Conservation (phyloP, 2,329 filamentous ascomycete genomes). For the Xylaria sp. region DNA sequence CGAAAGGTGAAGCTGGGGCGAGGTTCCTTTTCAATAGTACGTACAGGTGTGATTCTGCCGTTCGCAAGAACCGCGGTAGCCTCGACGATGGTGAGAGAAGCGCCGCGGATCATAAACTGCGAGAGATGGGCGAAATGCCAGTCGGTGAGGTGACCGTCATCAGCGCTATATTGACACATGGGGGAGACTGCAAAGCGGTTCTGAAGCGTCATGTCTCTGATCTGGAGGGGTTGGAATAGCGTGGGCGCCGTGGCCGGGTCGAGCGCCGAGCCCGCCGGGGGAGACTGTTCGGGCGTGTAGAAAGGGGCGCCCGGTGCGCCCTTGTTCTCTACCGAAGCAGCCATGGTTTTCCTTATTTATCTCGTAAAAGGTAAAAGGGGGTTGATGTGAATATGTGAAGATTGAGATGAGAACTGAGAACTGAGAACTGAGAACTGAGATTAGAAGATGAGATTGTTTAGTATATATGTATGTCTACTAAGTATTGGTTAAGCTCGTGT, state of each 20-base stretch:
- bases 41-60: constrained; percentile 79
- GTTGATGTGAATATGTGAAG: not conserved
- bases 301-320: constrained; percentile 59
- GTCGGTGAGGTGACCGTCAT: constrained; percentile 76
- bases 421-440: not conserved
- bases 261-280: constrained; percentile 62
- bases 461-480: not conserved
- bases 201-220: constrained; percentile 63
- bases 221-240: constrained; percentile 66
- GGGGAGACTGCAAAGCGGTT: constrained; percentile 70
- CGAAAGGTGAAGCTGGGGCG: too few relatives aligned
- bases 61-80: constrained; percentile 80
- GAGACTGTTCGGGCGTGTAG: constrained; percentile 66
- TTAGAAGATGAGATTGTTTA: not conserved
- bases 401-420: not conserved
- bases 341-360: constrained; percentile 38
- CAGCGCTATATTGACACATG: constrained; percentile 70
- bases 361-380: not conserved
- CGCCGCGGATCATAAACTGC: constrained; percentile 79
- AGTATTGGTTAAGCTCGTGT: not conserved
- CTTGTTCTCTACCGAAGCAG: constrained; percentile 50
- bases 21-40: too few relatives aligned
- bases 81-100: constrained; percentile 79
- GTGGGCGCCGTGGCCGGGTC: constrained; percentile 58
- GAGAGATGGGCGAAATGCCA: constrained; percentile 88